Evolutionary conservation across 148 eudicot species (phyloP).

Genomic region (Euryodendron excelsum): DNA sequence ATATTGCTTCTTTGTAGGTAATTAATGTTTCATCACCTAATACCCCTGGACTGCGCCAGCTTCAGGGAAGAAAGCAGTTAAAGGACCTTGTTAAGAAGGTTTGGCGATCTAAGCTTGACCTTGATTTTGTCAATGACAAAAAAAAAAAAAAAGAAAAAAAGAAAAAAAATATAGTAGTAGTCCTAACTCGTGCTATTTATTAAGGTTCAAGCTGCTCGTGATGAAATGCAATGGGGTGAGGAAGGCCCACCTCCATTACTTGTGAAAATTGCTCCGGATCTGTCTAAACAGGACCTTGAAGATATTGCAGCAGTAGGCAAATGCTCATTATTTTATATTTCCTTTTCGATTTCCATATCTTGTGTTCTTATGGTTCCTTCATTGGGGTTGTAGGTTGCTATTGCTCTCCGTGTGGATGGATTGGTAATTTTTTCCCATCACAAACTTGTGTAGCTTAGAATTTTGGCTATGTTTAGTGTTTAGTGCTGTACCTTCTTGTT

Average conservation of each 20-base stretch:
- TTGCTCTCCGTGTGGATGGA: conserved; percentile 93
- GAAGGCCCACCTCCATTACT: conserved; percentile 98
- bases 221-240: conserved; percentile 99
- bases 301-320: conserved; percentile 87
- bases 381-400: conserved; percentile 66
- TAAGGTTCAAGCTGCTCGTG: conserved; percentile 98
- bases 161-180: background rate
- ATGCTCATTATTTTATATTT: conserved; percentile 11
- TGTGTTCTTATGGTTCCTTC: conserved; percentile 24
- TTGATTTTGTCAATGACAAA: background rate
- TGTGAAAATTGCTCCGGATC: conserved; percentile 97
- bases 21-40: conserved; percentile 96
- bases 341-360: background rate
- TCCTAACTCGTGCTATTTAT: conserved; percentile 11
- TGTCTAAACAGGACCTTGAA: conserved; percentile 97
- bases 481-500: background rate
- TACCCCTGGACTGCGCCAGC: conserved; percentile 97
- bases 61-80: conserved; percentile 95
- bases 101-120: conserved; percentile 3
- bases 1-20: conserved; percentile 42
- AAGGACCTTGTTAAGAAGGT: conserved; percentile 99
- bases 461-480: conserved; percentile 1
- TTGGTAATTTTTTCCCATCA: conserved; percentile 54
- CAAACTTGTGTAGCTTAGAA: background rate
- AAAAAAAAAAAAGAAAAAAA: too few relatives aligned